Evolutionary conservation across 257 asterid species (phyloP).

Genomic region (Solanum infundibuliforme): DNA sequence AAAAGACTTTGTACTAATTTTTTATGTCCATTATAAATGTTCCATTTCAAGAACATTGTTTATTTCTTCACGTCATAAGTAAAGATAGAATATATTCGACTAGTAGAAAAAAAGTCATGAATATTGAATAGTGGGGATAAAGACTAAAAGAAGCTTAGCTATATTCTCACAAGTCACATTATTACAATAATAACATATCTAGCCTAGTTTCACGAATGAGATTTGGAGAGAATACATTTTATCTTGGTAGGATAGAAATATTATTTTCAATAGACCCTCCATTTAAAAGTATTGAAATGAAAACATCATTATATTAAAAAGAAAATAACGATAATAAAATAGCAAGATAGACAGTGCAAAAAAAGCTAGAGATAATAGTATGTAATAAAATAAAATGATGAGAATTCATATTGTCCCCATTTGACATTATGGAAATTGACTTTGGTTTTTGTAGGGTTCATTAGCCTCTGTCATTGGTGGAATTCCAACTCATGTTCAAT

Average conservation of each 20-base stretch:
- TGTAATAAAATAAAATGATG: neutral
- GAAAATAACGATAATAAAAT: neutral
- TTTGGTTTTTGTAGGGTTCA: slow-evolving; percentile 17
- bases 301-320: neutral
- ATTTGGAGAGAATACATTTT: too few relatives aligned
- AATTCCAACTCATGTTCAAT: slow-evolving; percentile 54
- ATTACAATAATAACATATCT: too few relatives aligned
- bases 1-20: neutral
- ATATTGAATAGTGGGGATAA: neutral
- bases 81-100: neutral
- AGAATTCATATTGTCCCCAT: neutral
- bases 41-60: neutral
- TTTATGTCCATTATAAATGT: neutral
- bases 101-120: neutral
- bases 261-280: too few relatives aligned
- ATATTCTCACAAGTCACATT: neutral
- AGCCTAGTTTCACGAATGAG: too few relatives aligned
- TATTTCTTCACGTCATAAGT: neutral
- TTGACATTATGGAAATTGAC: slow-evolving; percentile 17
- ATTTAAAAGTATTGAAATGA: neutral
- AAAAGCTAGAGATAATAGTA: neutral
- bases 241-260: too few relatives aligned
- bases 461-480: slow-evolving; percentile 18
- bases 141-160: neutral
- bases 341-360: too few relatives aligned